A percentile compares a stretch with the other conserved stretches of the same genome.
These are phyloP conservation scores for Suillus discolor DNA, from an alignment of 768 basidiomycete genomes.

Conservation along the genomic window DNA sequence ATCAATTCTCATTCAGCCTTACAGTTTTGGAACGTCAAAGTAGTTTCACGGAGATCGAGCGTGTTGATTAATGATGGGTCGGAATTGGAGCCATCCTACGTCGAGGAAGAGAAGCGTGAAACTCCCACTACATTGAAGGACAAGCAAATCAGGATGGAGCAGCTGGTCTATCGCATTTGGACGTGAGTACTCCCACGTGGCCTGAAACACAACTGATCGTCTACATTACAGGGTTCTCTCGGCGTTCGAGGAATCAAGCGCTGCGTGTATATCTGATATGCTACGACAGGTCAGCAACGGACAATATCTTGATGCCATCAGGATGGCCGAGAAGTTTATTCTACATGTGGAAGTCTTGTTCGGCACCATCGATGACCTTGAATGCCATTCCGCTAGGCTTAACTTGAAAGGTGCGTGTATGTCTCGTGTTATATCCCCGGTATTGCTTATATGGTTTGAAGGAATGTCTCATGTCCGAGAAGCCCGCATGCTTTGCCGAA, in stretches of 20 bases:
- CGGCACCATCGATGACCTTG: slow-evolving; percentile 95
- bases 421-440: not conserved
- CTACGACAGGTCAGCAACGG: slow-evolving; percentile 95
- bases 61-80: slow-evolving; percentile 58
- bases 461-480: slow-evolving; percentile 99
- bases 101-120: slow-evolving; percentile 81
- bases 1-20: slow-evolving; percentile 3
- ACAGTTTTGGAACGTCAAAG: slow-evolving; percentile 99
- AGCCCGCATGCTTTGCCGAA: slow-evolving; percentile 97
- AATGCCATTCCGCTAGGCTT: slow-evolving; percentile 79
- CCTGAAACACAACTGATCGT: slow-evolving; percentile 12
- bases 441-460: slow-evolving; percentile 34
- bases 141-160: slow-evolving; percentile 93
- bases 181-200: slow-evolving; percentile 59
- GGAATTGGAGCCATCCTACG: slow-evolving; percentile 54
- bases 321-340: slow-evolving; percentile 99
- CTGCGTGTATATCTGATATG: slow-evolving; percentile 99
- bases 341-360: slow-evolving; percentile 98
- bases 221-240: slow-evolving; percentile 72
- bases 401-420: slow-evolving; percentile 77
- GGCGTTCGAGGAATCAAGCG: slow-evolving; percentile 98
- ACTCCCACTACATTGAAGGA: slow-evolving; percentile 80
- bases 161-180: slow-evolving; percentile 98
- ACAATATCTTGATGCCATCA: slow-evolving; percentile 93
- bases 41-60: slow-evolving; percentile 72